A percentile compares a stretch with the other conserved stretches of the same genome.
These are phyloP conservation scores for Mycena maculata DNA, from an alignment of 768 basidiomycete genomes.

Conservation along the genomic window DNA sequence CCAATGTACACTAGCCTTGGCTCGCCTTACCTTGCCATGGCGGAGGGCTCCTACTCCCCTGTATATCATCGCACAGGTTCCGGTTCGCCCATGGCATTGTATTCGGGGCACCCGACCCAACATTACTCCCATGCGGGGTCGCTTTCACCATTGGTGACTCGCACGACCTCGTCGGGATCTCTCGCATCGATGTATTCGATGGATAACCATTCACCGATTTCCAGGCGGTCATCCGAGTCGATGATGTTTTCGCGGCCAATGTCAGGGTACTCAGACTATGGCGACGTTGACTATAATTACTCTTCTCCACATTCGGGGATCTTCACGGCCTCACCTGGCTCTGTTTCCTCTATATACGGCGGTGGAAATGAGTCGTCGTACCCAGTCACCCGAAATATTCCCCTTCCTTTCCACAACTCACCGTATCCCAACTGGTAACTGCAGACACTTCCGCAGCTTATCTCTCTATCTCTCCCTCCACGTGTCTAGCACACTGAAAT, in stretches of 20 bases:
- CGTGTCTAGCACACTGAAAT: background rate
- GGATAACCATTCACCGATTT: background rate
- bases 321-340: slow-evolving; percentile 8
- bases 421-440: background rate
- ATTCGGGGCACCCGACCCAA: slow-evolving; percentile 2
- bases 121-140: background rate
- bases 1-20: slow-evolving; percentile 16
- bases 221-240: background rate
- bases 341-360: slow-evolving; percentile 3
- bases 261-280: slow-evolving; percentile 8
- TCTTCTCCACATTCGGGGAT: slow-evolving; percentile 14
- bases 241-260: background rate
- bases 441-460: background rate
- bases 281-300: slow-evolving; percentile 8
- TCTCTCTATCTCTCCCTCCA: background rate
- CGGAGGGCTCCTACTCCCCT: background rate
- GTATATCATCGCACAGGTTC: slow-evolving; percentile 11
- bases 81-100: slow-evolving; percentile 12
- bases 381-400: slow-evolving; percentile 3
- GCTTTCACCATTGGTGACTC: background rate
- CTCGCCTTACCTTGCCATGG: slow-evolving; percentile 6
- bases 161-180: slow-evolving; percentile 15
- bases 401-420: slow-evolving; percentile 12
- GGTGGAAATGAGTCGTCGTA: slow-evolving; percentile 1
- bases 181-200: slow-evolving; percentile 14